Percentiles rank a stretch among this genome's conserved stretches.
phyloP scores from a whole-genome alignment of 140 eudicot species.

The Senecio squalidus region DNA sequence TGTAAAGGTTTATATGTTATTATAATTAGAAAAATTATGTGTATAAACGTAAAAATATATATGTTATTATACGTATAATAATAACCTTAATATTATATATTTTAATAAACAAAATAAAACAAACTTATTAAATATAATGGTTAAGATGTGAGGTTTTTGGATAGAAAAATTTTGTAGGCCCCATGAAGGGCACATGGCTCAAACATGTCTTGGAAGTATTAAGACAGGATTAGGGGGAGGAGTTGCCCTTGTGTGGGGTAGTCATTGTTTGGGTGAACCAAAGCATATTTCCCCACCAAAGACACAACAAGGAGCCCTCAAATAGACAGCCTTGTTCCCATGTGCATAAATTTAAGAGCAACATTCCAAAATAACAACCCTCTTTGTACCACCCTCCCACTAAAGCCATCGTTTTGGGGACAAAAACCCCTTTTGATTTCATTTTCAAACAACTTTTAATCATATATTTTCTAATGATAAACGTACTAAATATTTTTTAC shows the following conservation, averaged over 20 bases:
- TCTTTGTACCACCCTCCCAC: slow-evolving; percentile 34
- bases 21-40: no score
- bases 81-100: no score
- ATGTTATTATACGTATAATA: no score
- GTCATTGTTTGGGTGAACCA: slow-evolving; percentile 43
- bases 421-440: no score
- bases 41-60: no score
- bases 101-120: no score
- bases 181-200: slow-evolving; percentile 52
- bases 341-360: slow-evolving; percentile 64
- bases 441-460: slow-evolving; percentile 15
- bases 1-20: no score
- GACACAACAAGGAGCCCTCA: slow-evolving; percentile 38
- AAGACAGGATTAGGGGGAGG: slow-evolving; percentile 45
- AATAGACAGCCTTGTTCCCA: slow-evolving; percentile 55
- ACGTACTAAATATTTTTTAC: no score
- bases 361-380: slow-evolving; percentile 54
- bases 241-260: slow-evolving; percentile 44
- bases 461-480: slow-evolving; percentile 13
- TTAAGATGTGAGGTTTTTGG: slow-evolving; percentile 25
- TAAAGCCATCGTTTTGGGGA: slow-evolving; percentile 37
- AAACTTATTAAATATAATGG: no score
- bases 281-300: slow-evolving; percentile 47
- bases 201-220: slow-evolving; percentile 57
- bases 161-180: slow-evolving; percentile 39